Evolutionary conservation across 495 filamentous ascomycete species (phyloP).

Genomic region (Aspergillus cavernicola): DNA sequence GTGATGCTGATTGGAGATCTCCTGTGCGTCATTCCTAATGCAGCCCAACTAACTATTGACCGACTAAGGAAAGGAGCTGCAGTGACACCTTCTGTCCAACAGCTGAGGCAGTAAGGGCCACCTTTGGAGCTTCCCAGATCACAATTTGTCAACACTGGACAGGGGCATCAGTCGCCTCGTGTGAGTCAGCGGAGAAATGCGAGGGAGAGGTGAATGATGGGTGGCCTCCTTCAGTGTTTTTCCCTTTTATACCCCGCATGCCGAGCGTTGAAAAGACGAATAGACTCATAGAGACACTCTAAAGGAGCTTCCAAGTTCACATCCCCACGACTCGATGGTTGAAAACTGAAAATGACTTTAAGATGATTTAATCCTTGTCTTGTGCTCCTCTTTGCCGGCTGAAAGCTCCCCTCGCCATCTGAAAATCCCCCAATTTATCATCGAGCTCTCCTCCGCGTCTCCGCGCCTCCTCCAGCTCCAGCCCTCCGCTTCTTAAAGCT

Average conservation of each 20-base stretch:
- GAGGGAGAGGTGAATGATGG: neutral
- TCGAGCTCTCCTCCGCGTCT: too few species aligned
- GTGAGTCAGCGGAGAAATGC: neutral
- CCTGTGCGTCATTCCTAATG: slow-evolving; percentile 14
- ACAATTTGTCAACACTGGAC: neutral
- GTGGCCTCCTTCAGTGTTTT: neutral
- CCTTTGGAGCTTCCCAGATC: neutral
- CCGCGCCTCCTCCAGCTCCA: neutral
- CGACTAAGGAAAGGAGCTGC: slow-evolving; percentile 10
- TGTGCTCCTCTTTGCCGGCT: neutral
- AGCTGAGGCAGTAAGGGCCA: slow-evolving; percentile 4
- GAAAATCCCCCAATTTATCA: too few species aligned
- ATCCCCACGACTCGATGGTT: neutral
- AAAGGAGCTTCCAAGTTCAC: too few species aligned
- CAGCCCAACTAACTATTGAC: slow-evolving; percentile 12
- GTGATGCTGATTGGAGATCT: slow-evolving; percentile 6
- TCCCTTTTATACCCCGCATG: slow-evolving; percentile 7
- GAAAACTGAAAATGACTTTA: neutral
- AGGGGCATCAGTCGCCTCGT: neutral
- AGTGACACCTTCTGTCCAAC: slow-evolving; percentile 11
- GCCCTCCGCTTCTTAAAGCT: neutral
- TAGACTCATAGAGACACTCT: too few species aligned
- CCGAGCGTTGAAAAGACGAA: slow-evolving; percentile 2
- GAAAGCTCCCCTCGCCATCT: neutral
- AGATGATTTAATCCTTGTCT: neutral